These are phyloP conservation scores for Przewalskia tangutica DNA, from an alignment of 257 asterid genomes.

Conservation along the genomic window DNA sequence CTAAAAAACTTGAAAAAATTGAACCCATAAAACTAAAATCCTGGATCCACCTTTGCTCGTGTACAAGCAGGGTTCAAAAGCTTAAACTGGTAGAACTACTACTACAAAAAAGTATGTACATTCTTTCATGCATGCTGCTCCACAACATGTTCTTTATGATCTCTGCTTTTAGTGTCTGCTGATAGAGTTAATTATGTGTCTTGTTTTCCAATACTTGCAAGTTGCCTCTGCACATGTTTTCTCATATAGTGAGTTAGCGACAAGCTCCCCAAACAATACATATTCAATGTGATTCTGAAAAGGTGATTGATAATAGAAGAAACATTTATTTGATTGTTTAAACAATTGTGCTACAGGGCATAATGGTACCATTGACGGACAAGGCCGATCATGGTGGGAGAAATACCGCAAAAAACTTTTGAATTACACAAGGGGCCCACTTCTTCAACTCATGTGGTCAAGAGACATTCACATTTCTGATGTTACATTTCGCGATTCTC, in stretches of 20 bases:
- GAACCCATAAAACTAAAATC: too few relatives aligned
- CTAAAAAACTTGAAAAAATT: too few relatives aligned
- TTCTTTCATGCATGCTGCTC: background rate
- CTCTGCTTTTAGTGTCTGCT: background rate
- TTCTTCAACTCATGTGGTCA: constrained; percentile 95
- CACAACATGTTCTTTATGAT: background rate
- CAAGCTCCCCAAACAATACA: background rate
- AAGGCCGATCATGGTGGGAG: constrained; percentile 89
- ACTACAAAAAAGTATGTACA: background rate
- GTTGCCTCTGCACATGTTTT: background rate
- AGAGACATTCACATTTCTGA: constrained; percentile 65
- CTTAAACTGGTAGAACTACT: background rate
- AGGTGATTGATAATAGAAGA: background rate
- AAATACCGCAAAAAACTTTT: constrained; percentile 48
- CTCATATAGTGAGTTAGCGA: background rate
- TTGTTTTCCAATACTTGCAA: background rate
- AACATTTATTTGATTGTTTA: constrained; percentile 9
- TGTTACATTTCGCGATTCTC: constrained; percentile 78
- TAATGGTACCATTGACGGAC: constrained; percentile 85
- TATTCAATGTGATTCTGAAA: background rate
- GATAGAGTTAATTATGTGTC: background rate
- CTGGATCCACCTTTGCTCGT: background rate
- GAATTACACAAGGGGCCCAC: constrained; percentile 87
- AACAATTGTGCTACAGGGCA: constrained; percentile 46
- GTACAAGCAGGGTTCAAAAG: background rate